Evolutionary conservation across 768 basidiomycete genomes (phyloP), one percentile per base, ranked within the genome.

Genomic region (Lentinula aciculospora): DNA sequence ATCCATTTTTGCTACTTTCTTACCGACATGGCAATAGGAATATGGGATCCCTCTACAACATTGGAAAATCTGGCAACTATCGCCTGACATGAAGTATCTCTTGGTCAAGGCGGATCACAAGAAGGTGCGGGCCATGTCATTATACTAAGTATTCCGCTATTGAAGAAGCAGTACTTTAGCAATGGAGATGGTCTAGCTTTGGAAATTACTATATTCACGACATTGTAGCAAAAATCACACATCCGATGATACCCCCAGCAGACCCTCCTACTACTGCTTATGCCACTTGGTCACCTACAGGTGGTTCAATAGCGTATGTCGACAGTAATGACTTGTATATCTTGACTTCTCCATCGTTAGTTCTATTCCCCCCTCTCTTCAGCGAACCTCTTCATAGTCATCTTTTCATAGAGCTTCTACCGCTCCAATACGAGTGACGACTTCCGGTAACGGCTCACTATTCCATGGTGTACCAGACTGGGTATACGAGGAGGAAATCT

Each of bases 401-500:
- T 34, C 47, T 19, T 12, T 60, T n/a, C 44, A 31, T 42, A 49
- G 50, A 57, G 56, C 46, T 12, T 59, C 7, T 46, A 78, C 74
- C 21, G 68, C 72, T 2, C 67, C 86, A 9, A 86, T 95, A 50
- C 86, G 88, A 9, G 78, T 98, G 9, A 99, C 96, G 1, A 74
- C 76, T 1, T 82, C 86, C 13, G 97, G 97, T 0, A 90, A 88
- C 53, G 79, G 83, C 0, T 88, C 89, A 0, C 77, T 95, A 15
- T 97, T 98, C 77, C 85, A 98, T 65, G 97, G 97, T 6, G 89
- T 97, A 1, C 92, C 94, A 0, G 94, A 97, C 68, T 98, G 97
- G 96, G 96, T 98, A 4, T 95, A 95, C 69, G 94, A 96, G 69
- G 93, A 96, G 67, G 94, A 97, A 68, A 84, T 98, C 23, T 89